phyloP scores from a whole-genome alignment of 129 eudicot genomes.

The Silybum marianum region DNA sequence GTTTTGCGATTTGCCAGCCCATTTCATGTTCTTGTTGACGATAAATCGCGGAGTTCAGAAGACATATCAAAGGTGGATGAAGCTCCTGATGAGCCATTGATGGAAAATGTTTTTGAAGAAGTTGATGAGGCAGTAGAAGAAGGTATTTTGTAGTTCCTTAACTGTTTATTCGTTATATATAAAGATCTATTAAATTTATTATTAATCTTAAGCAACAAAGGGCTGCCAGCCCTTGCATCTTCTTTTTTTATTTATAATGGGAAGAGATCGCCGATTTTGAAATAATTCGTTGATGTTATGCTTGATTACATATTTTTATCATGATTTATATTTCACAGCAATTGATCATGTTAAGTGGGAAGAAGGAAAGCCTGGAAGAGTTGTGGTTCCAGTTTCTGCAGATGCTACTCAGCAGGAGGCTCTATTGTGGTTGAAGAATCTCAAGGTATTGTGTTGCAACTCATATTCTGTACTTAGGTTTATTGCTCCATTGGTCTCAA shows the following conservation, averaged over 20 bases:
- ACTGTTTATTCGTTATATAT: not conserved
- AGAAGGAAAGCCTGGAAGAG: conserved; percentile 51
- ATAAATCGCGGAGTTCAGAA: conserved; percentile 33
- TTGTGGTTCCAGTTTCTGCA: conserved; percentile 58
- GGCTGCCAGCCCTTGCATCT: too few species aligned
- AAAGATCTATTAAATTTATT: not conserved
- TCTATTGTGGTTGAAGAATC: conserved; percentile 57
- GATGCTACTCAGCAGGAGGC: conserved; percentile 86
- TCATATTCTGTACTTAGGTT: conserved; percentile 2
- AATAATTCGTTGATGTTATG: not conserved
- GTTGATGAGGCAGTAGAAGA: conserved; percentile 31
- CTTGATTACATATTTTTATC: not conserved
- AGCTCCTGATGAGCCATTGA: conserved; percentile 36
- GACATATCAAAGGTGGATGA: conserved; percentile 38
- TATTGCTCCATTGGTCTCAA: too few species aligned
- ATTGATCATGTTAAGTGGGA: conserved; percentile 29
- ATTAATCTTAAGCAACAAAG: not conserved
- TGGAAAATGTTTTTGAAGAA: conserved; percentile 34
- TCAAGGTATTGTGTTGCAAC: conserved; percentile 67
- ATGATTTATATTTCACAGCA: conserved; percentile 26
- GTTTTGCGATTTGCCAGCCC: conserved; percentile 46
- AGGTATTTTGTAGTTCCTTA: conserved; percentile 39
- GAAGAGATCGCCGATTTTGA: not conserved
- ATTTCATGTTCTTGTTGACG: conserved; percentile 35
- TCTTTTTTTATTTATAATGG: not conserved